A percentile compares a stretch with the other conserved stretches of the same genome.
phyloP scores from a whole-genome alignment of 73 alveolate genomes.

The Paramecium sexaurelia region DNA sequence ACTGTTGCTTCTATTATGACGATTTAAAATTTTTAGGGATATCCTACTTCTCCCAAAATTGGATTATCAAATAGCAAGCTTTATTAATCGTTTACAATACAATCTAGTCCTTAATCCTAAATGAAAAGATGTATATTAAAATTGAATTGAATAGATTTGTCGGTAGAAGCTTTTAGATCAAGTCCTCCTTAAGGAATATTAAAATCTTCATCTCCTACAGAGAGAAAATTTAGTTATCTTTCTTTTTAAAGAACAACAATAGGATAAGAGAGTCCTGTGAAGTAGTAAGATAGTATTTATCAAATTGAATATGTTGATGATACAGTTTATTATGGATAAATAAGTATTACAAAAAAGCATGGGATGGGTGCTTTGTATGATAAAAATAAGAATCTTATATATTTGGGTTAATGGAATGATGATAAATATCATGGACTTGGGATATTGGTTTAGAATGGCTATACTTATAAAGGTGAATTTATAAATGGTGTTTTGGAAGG shows the following conservation, averaged over 20 bases:
- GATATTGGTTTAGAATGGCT: not conserved
- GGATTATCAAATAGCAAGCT: not conserved
- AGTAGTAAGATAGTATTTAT: not conserved
- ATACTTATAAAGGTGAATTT: conserved; percentile 25
- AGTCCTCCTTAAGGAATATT: not conserved
- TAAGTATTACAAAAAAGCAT: not conserved
- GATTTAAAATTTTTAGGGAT: not conserved
- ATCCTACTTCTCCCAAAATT: not conserved
- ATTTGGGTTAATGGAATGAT: conserved; percentile 44
- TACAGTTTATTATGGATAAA: conserved; percentile 8
- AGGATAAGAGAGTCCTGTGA: not conserved
- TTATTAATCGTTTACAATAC: not conserved
- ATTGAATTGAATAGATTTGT: not conserved
- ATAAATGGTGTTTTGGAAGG: conserved; percentile 1
- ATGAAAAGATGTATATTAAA: not conserved
- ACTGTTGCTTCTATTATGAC: not conserved
- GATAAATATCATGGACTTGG: conserved; percentile 58
- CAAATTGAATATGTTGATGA: conserved; percentile 45
- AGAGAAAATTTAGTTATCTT: conserved; percentile 24
- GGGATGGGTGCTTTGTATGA: conserved; percentile 54
- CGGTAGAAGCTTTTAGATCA: not conserved
- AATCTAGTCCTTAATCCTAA: not conserved
- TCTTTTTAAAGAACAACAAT: not conserved
- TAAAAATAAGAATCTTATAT: not conserved
- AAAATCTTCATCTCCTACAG: conserved; percentile 7